phyloP scores from a whole-genome alignment of 179 eudicot genomes.

The Carnegiea gigantea region DNA sequence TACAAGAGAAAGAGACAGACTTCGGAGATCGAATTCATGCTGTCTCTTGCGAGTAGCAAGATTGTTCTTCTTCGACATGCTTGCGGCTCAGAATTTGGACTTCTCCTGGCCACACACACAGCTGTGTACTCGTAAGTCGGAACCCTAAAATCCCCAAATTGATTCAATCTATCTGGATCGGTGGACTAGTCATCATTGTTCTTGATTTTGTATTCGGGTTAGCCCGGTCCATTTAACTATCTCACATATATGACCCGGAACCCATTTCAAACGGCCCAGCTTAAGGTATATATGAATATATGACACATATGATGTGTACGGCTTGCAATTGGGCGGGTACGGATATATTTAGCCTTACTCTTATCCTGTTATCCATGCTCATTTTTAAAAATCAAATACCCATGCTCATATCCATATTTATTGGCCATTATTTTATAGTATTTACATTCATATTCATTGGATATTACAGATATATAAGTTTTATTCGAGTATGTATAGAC shows the following conservation, averaged over 20 bases:
- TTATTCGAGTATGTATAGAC: too few species aligned
- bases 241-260: not conserved
- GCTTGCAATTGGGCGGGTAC: too few species aligned
- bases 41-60: constrained; percentile 55
- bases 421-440: too few species aligned
- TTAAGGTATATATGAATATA: not conserved
- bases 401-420: too few species aligned
- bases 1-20: constrained; percentile 27
- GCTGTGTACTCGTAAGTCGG: not conserved
- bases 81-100: constrained; percentile 9
- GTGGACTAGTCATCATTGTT: not conserved
- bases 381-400: too few species aligned
- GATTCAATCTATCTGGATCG: not conserved
- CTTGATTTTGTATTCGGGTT: not conserved
- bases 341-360: too few species aligned
- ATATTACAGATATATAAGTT: too few species aligned
- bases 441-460: too few species aligned
- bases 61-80: constrained; percentile 89
- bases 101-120: not conserved
- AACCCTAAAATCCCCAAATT: constrained; percentile 33
- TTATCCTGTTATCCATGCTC: too few species aligned
- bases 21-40: constrained; percentile 68
- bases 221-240: not conserved
- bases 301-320: too few species aligned
- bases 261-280: not conserved